Conservation (phyloP, 148 eudicot genomes). For the Fagopyrum tataricum region DNA sequence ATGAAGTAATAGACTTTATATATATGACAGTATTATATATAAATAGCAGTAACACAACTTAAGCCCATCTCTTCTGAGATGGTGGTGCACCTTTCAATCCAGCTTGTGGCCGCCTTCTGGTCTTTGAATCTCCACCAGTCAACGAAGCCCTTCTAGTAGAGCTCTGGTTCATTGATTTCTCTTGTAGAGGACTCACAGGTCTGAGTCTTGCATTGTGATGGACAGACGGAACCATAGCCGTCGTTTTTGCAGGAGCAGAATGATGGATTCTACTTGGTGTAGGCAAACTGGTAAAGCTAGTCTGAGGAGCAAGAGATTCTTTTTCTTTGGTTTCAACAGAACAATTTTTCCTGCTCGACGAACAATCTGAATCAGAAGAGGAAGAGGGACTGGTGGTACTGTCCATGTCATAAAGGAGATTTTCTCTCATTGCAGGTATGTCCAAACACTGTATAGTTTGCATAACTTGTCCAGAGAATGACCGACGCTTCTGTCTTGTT, state of each 20-base stretch:
- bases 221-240: slow-evolving; percentile 15
- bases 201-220: slow-evolving; percentile 25
- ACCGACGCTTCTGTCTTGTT: slow-evolving; percentile 58
- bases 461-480: slow-evolving; percentile 34
- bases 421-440: slow-evolving; percentile 58
- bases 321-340: slow-evolving; percentile 6
- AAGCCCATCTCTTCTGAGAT: slow-evolving; percentile 6
- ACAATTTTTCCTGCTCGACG: slow-evolving; percentile 19
- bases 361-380: slow-evolving; percentile 71
- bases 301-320: slow-evolving; percentile 14
- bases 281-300: slow-evolving; percentile 10
- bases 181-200: slow-evolving; percentile 49
- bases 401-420: slow-evolving; percentile 75
- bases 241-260: slow-evolving; percentile 19
- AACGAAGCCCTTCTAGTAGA: not conserved
- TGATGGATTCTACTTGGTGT: slow-evolving; percentile 25
- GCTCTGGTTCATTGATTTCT: slow-evolving; percentile 52
- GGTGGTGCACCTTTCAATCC: slow-evolving; percentile 3
- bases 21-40: not conserved
- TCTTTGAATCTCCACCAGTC: slow-evolving; percentile 3
- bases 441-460: slow-evolving; percentile 27
- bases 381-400: slow-evolving; percentile 61
- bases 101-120: not conserved
- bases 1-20: no score
- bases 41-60: not conserved